Evolutionary conservation across 371 early-diverging fungal species (phyloP).

Genomic region (Lichtheimia corymbifera): DNA sequence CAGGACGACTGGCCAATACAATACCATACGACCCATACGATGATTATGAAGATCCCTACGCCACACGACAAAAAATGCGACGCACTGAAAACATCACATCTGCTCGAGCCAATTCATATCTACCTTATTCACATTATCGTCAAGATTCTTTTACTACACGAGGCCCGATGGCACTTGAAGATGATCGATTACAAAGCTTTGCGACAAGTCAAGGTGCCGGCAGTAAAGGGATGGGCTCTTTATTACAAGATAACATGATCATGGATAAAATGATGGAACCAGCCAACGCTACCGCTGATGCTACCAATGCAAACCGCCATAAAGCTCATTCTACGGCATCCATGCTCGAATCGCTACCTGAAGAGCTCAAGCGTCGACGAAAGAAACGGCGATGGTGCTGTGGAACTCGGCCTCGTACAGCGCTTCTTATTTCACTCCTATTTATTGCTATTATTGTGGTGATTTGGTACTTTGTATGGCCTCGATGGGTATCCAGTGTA

Average conservation of each 20-base stretch:
- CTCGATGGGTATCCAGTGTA: constrained; percentile 14
- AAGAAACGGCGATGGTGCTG: constrained; percentile 28
- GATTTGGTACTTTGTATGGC: constrained; percentile 51
- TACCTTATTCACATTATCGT: constrained; percentile 48
- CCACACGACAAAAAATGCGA: constrained; percentile 17
- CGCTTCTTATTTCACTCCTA: constrained; percentile 25
- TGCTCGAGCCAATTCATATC: constrained; percentile 35
- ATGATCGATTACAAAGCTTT: constrained; percentile 18
- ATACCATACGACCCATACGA: background rate
- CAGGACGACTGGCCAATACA: constrained; percentile 1
- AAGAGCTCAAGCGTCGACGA: constrained; percentile 21
- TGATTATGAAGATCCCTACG: constrained; percentile 34
- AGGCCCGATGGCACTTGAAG: constrained; percentile 40
- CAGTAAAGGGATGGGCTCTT: constrained; percentile 31
- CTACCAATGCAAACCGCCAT: background rate
- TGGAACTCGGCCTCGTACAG: constrained; percentile 24
- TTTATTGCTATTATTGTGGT: constrained; percentile 28
- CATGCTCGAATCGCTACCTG: background rate
- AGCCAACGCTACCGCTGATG: constrained; percentile 1
- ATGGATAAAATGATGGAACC: constrained; percentile 39
- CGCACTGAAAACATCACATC: background rate
- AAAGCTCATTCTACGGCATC: background rate
- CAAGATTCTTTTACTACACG: constrained; percentile 22
- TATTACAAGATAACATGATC: constrained; percentile 43
- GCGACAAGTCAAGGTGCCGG: background rate